Base-by-base conservation (phyloP, 352 stramenopile genomes). In the Phytophthora kernoviae region DNA sequence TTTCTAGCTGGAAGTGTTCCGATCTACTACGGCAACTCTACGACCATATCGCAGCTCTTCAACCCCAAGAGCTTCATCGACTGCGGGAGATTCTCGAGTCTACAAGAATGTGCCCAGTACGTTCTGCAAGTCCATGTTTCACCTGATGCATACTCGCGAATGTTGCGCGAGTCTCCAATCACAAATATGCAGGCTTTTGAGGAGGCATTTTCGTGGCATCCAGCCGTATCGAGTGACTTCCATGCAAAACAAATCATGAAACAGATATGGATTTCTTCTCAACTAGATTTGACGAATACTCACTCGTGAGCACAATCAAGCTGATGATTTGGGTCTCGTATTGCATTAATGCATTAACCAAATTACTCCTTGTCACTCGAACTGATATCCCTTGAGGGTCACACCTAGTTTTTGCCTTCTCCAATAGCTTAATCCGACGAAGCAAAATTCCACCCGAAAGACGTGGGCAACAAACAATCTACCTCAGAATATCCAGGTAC, bases 1-100 rank as follows among this genome's bases (percentile, higher is more conserved):
- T 80, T 84, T 32, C 54, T 87, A n/a, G 73, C 72, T 1, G 75
- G 72, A 11, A 66, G 59, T 6, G 32, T 89, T 1, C 79, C 77
- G 15, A 68, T 87, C 12, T 85, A 77, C 65, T 77, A 60, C 22
- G 75, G 74, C 11, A 71, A 84, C 54, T 79, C 66, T 14, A 40
- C 48, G 4, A 65, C 65, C 0, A 62, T 73, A 21, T 43, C 37
- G 37, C 37, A 43, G 15, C 37, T 43, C 15, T 43, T 43, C 37
- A 43, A 43, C 15, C 37, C 37, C 37, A 43, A 21, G 14, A 83
- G 74, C 21, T 86, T 77, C 43, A 84, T 89, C 58, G 68, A 86
- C 46, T 89, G 79, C 32, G 68, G 61, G 0, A 22, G n/a, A 4
- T 89, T 87, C 42, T 18, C 20, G 0, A 79, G 42, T 4, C 48